Conservation (phyloP, 176 grass and related monocot species). For the Luzula sylvatica region DNA sequence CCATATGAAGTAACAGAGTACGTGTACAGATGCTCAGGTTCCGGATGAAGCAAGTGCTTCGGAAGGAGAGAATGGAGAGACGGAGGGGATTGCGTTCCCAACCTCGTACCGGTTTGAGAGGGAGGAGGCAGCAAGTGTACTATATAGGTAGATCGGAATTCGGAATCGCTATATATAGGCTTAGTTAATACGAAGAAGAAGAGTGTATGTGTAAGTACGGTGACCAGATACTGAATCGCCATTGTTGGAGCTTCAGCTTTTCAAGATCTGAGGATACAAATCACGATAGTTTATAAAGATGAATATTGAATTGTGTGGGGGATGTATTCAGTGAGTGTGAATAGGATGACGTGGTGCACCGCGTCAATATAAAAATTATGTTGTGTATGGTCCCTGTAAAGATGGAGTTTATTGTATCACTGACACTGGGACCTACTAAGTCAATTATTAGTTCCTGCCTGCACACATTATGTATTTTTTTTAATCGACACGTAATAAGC, state of each 20-base stretch:
- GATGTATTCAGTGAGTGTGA: no score
- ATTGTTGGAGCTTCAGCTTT: conserved; percentile 14
- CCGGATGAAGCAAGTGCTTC: not conserved
- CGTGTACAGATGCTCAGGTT: conserved; percentile 8
- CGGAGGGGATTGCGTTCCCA: conserved; percentile 1
- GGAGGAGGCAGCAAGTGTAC: conserved; percentile 2
- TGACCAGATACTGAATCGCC: conserved; percentile 1
- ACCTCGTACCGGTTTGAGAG: conserved; percentile 8
- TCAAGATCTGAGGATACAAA: no score
- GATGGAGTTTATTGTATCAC: no score
- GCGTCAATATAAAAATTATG: no score
- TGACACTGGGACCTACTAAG: no score
- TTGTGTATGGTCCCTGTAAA: no score
- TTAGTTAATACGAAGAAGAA: not conserved
- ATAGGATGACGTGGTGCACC: no score
- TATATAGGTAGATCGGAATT: conserved; percentile 14
- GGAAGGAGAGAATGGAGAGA: conserved; percentile 18
- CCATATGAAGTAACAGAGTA: conserved; percentile 35
- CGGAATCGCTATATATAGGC: not conserved
- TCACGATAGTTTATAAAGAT: no score
- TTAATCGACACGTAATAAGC: no score
- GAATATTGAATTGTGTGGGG: no score
- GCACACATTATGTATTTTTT: no score
- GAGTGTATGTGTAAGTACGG: conserved; percentile 11
- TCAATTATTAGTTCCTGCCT: no score